These are phyloP conservation scores for Monosporascus ibericus DNA, from an alignment of 2,329 filamentous ascomycete genomes.

Conservation along the genomic window DNA sequence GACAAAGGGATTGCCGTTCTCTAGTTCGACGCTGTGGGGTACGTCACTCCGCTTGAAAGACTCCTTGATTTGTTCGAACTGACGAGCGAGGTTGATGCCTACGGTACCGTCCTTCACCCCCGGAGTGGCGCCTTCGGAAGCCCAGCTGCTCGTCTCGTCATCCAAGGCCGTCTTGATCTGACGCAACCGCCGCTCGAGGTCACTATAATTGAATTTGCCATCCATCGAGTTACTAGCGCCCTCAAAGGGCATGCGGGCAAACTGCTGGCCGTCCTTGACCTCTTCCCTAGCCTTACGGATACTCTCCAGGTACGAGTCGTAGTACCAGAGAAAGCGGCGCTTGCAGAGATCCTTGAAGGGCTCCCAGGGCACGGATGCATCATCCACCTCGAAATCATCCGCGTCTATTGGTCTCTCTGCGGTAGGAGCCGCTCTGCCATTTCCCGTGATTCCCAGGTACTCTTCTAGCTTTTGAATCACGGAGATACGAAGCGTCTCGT, in stretches of 20 bases:
- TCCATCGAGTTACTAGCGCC: constrained; percentile 71
- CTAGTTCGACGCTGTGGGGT: constrained; percentile 69
- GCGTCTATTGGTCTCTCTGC: constrained; percentile 35
- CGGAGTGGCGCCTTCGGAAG: constrained; percentile 56
- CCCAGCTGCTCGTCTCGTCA: constrained; percentile 67
- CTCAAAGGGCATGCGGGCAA: constrained; percentile 87
- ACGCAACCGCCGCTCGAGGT: constrained; percentile 63
- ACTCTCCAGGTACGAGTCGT: constrained; percentile 72
- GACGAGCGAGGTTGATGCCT: constrained; percentile 73
- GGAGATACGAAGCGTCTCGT: constrained; percentile 81
- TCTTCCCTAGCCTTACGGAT: constrained; percentile 61
- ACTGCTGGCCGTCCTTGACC: constrained; percentile 56
- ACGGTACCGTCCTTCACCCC: constrained; percentile 65
- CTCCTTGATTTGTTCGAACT: constrained; percentile 76
- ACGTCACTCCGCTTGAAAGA: constrained; percentile 65
- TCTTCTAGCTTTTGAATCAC: constrained; percentile 81
- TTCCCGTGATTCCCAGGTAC: constrained; percentile 59
- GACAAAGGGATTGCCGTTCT: constrained; percentile 78
- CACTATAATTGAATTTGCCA: constrained; percentile 75
- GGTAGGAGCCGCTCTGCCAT: constrained; percentile 35
- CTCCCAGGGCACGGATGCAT: constrained; percentile 59
- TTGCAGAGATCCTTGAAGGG: constrained; percentile 90
- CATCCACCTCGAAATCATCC: constrained; percentile 41
- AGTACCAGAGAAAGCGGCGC: constrained; percentile 92
- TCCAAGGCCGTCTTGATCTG: constrained; percentile 66